Evolutionary conservation across 257 asterid species (phyloP).

Genomic region (Rehmannia glutinosa): DNA sequence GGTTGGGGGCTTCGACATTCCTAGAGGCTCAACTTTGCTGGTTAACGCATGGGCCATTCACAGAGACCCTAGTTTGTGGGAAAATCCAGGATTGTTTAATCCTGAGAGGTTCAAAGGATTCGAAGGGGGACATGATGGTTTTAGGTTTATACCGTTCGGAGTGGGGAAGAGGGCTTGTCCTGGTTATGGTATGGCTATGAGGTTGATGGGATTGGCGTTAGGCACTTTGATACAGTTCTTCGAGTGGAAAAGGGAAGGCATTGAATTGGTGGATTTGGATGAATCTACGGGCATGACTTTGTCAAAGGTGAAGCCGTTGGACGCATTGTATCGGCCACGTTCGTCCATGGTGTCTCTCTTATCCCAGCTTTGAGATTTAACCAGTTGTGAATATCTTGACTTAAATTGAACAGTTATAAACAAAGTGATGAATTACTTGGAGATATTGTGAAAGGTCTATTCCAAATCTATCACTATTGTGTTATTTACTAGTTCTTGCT

Average conservation of each 20-base stretch:
- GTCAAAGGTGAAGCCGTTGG: too few relatives aligned
- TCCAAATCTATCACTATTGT: too few relatives aligned
- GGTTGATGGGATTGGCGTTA: constrained; percentile 33
- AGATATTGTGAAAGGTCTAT: too few relatives aligned
- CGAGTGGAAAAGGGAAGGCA: constrained; percentile 49
- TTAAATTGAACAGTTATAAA: too few relatives aligned
- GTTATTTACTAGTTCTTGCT: too few relatives aligned
- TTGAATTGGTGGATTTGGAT: too few relatives aligned
- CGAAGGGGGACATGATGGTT: constrained; percentile 26
- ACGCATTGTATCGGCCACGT: too few relatives aligned
- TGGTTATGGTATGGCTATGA: constrained; percentile 35
- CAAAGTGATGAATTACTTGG: too few relatives aligned
- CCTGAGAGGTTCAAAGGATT: constrained; percentile 40
- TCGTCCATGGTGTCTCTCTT: too few relatives aligned
- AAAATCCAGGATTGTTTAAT: constrained; percentile 34
- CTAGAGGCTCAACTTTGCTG: constrained; percentile 31
- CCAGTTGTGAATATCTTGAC: too few relatives aligned
- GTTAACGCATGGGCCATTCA: constrained; percentile 53
- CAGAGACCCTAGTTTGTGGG: constrained; percentile 51
- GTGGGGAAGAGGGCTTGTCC: constrained; percentile 58
- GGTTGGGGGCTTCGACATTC: constrained; percentile 36
- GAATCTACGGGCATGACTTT: too few relatives aligned
- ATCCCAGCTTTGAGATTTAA: too few relatives aligned
- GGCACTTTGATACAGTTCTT: constrained; percentile 52
- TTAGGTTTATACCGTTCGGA: constrained; percentile 44